Conservation (phyloP, 176 grass and related monocot species). For the Oryza meridionalis region DNA sequence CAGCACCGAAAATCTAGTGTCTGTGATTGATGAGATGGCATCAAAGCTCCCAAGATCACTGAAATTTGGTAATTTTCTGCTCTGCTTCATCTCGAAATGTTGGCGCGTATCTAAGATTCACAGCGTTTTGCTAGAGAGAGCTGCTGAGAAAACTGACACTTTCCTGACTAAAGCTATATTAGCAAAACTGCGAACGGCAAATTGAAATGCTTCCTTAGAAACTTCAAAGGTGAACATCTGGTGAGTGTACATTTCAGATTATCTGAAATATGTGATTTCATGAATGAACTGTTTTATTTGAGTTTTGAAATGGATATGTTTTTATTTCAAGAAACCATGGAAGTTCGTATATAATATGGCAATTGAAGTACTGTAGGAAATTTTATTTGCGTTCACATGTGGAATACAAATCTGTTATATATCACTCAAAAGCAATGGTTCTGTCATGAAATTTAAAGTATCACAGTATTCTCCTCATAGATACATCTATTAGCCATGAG, state of each 20-base stretch:
- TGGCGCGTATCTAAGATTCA: conserved; percentile 49
- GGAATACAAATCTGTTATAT: not conserved
- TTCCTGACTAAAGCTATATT: conserved; percentile 84
- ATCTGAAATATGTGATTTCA: conserved; percentile 10
- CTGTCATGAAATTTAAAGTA: not conserved
- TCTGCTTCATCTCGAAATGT: conserved; percentile 65
- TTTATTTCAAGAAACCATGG: not conserved
- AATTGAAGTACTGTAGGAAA: conserved; percentile 5
- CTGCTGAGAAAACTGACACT: conserved; percentile 60
- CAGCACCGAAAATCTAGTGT: conserved; percentile 48
- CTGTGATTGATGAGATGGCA: conserved; percentile 58
- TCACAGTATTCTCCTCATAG: too few species aligned
- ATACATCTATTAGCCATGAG: too few species aligned
- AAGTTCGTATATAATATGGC: conserved; percentile 15
- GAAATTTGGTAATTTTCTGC: conserved; percentile 86
- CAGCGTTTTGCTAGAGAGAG: conserved; percentile 60
- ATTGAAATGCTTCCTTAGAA: conserved; percentile 32
- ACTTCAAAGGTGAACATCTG: not conserved
- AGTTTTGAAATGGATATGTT: not conserved
- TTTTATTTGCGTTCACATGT: not conserved
- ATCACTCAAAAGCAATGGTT: not conserved
- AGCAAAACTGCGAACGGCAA: conserved; percentile 55
- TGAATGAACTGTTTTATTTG: not conserved
- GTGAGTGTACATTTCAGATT: conserved; percentile 33
- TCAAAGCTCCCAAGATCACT: conserved; percentile 55